A percentile compares a stretch with the other conserved stretches of the same genome.
Conservation (phyloP, 306 rosid genomes). For the Trifolium fragiferum region DNA sequence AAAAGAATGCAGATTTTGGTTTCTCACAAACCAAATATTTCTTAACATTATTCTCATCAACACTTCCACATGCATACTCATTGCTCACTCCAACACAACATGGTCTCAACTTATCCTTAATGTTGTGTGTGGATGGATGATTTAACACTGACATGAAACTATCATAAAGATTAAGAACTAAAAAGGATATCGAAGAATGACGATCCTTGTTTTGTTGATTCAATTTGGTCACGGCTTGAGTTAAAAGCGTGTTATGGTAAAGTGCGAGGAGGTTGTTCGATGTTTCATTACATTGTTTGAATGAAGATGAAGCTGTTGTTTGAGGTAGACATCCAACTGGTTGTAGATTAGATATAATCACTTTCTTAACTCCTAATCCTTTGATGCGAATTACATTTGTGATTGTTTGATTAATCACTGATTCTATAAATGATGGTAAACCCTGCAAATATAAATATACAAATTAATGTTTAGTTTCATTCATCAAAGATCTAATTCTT, state of each 20-base stretch:
- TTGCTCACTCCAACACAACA: constrained; percentile 72
- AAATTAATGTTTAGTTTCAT: not conserved
- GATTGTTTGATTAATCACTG: constrained; percentile 64
- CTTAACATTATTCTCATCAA: constrained; percentile 54
- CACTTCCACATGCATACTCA: constrained; percentile 63
- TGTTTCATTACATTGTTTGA: constrained; percentile 57
- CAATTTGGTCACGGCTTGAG: constrained; percentile 56
- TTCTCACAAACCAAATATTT: constrained; percentile 66
- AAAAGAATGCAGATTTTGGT: constrained; percentile 75
- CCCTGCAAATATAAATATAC: constrained; percentile 50
- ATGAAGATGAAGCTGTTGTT: constrained; percentile 50
- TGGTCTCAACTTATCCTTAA: constrained; percentile 64
- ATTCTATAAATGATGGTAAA: constrained; percentile 49
- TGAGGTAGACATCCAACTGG: constrained; percentile 86
- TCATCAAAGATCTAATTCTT: not conserved
- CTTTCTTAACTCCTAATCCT: constrained; percentile 69
- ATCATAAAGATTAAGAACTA: constrained; percentile 62
- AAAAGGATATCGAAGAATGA: constrained; percentile 10
- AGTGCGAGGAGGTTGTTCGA: constrained; percentile 52
- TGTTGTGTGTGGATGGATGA: constrained; percentile 44
- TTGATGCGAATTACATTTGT: constrained; percentile 58
- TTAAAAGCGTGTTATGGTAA: constrained; percentile 69
- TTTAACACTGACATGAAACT: constrained; percentile 69
- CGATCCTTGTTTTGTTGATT: constrained; percentile 48
- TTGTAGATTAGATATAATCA: constrained; percentile 59